Base-by-base conservation (phyloP, 2,329 filamentous ascomycete genomes). In the Simplicillium aogashimaense region DNA sequence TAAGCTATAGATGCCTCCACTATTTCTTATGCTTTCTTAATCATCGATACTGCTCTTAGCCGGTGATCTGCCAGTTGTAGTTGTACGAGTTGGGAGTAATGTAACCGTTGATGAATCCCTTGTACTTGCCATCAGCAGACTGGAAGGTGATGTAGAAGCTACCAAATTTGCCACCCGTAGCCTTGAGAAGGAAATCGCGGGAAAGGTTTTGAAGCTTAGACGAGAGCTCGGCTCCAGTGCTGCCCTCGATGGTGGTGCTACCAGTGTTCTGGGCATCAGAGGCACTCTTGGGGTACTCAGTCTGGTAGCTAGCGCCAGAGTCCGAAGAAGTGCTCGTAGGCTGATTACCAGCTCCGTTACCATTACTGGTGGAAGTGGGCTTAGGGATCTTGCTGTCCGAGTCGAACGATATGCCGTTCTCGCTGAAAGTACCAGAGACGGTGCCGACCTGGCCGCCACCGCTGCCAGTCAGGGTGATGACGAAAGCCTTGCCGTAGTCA, bases 351-450 rank as follows among this genome's bases (percentile, higher is more conserved):
- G 20, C 5, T 25, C 20, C 20, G 20, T 25, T 25, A 14, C 29
- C 12, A 29, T 9, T 10, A 29, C 11, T 17, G 13, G 28, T 12
- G 6, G 9, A 16, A 11, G 29, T 12, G 8, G 37, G 28, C 13
- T 18, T 31, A 29, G 37, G 37, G 29, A 32, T 32, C 7, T 32
- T 32, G 28, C 13, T 39, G 37, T 32, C 37, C 43, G 11, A 10
- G 29, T 38, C 29, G 11, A 30, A 29, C 20, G 5, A 6, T 4
- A 38, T 32, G 29, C 17, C 28, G n/a, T 14, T 18, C 6, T 30
- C 29, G 29, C 13, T 48, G 53, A 39, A 39, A 18, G 29, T 29
- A 14, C 37, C 37, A 25, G 29, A 17, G 30, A 39, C 17, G 16
- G 11, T 13, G 30, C 37, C 37, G 16, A 32, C 14, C 16, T 33